phyloP scores from a whole-genome alignment of 192 early-diverging fungal genomes.

The Umbelopsis sp. region DNA sequence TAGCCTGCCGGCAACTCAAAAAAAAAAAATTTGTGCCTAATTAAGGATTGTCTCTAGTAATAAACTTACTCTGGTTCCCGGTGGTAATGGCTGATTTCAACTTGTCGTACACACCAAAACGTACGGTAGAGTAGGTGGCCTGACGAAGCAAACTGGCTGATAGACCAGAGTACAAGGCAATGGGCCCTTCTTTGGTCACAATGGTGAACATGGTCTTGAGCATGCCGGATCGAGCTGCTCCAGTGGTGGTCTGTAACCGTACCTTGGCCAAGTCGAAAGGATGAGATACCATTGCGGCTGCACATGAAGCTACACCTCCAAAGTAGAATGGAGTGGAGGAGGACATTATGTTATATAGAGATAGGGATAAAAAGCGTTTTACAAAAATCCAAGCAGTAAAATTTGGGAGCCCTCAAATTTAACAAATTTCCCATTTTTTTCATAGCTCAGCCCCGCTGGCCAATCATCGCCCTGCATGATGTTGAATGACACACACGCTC shows the following conservation, averaged over 20 bases:
- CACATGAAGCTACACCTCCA: conserved; percentile 56
- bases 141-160: conserved; percentile 77
- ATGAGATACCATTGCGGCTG: conserved; percentile 70
- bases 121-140: conserved; percentile 78
- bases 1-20: conserved; percentile 9
- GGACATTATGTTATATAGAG: conserved; percentile 1
- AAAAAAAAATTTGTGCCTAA: conserved; percentile 17
- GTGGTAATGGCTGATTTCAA: conserved; percentile 60
- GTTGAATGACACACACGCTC: conserved; percentile 20
- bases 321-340: conserved; percentile 34
- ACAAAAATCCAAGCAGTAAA: not conserved
- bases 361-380: not conserved
- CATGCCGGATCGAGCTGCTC: conserved; percentile 56
- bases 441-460: not conserved
- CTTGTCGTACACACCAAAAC: conserved; percentile 76
- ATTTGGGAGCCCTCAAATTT: too few relatives aligned
- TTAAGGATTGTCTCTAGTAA: not conserved
- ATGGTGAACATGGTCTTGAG: conserved; percentile 75
- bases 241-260: conserved; percentile 84
- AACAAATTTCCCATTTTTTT: not conserved
- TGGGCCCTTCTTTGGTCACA: conserved; percentile 66
- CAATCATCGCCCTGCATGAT: conserved; percentile 3
- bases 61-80: conserved; percentile 29
- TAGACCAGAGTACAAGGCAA: conserved; percentile 71
- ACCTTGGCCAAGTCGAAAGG: conserved; percentile 91